phyloP scores from a whole-genome alignment of 331 rosid species.

The Quercus phellos region DNA sequence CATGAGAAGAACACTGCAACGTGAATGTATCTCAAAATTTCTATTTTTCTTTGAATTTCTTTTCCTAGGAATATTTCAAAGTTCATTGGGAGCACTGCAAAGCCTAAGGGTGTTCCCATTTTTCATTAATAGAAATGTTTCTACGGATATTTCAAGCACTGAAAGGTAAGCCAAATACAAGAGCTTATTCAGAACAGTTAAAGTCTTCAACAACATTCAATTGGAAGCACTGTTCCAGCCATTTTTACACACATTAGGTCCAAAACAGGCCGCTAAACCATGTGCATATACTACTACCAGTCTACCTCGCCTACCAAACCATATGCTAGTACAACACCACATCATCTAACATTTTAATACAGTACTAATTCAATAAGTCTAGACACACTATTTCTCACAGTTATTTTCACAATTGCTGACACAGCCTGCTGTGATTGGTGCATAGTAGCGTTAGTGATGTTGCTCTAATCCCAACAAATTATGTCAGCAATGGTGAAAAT shows the following conservation, averaged over 20 bases:
- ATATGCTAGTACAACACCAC: not conserved
- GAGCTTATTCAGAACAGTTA: not conserved
- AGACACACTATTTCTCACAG: too few relatives aligned
- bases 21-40: too few relatives aligned
- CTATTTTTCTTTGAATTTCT: too few relatives aligned
- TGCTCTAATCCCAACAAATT: too few relatives aligned
- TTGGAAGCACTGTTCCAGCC: not conserved
- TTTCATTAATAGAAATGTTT: not conserved
- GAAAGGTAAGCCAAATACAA: not conserved
- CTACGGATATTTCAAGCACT: not conserved
- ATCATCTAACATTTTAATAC: not conserved
- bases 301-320: not conserved
- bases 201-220: not conserved
- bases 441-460: too few relatives aligned
- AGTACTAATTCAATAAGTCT: not conserved
- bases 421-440: too few relatives aligned
- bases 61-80: not conserved
- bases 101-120: not conserved
- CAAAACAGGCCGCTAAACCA: not conserved
- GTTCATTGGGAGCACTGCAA: not conserved
- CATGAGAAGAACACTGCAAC: not conserved
- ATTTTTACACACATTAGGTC: not conserved
- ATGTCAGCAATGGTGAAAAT: too few relatives aligned
- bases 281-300: not conserved
- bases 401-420: too few relatives aligned